A percentile compares a stretch with the other conserved stretches of the same genome.
These are phyloP conservation scores for Brassica hybrid DNA, from an alignment of 441 rosid species.

Conservation along the genomic window DNA sequence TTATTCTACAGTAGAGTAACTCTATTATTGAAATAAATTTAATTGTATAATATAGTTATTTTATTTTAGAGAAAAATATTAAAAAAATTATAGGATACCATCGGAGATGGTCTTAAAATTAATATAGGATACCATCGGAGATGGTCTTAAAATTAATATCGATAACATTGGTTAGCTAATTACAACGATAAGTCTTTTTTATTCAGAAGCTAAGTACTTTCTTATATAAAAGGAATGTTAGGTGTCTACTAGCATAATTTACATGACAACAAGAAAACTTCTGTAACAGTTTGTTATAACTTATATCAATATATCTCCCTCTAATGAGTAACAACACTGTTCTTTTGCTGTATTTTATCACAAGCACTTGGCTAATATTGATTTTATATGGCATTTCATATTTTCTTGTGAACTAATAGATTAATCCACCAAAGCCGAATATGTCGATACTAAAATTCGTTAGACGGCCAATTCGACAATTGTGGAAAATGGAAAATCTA, in stretches of 20 bases:
- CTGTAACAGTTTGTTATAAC: neutral
- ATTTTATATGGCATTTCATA: neutral
- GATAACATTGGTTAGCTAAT: neutral
- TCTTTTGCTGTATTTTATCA: neutral
- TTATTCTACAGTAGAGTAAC: too few relatives aligned
- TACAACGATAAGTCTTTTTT: constrained; percentile 18
- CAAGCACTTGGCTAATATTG: neutral
- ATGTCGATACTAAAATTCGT: neutral
- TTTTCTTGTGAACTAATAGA: neutral
- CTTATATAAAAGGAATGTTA: neutral
- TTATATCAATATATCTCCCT: neutral
- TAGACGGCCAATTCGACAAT: neutral
- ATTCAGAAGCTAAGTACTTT: constrained; percentile 7
- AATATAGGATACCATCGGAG: neutral
- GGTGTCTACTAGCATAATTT: neutral
- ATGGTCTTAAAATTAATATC: neutral
- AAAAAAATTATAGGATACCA: too few relatives aligned
- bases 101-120: neutral
- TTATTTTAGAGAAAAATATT: too few relatives aligned
- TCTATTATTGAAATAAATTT: too few relatives aligned
- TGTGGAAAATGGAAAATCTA: neutral
- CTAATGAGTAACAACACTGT: neutral
- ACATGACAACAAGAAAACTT: neutral
- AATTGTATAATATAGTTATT: too few relatives aligned
- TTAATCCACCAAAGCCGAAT: neutral